phyloP scores from a whole-genome alignment of 2,329 filamentous ascomycete genomes.

The Sodiomyces alkalinus region DNA sequence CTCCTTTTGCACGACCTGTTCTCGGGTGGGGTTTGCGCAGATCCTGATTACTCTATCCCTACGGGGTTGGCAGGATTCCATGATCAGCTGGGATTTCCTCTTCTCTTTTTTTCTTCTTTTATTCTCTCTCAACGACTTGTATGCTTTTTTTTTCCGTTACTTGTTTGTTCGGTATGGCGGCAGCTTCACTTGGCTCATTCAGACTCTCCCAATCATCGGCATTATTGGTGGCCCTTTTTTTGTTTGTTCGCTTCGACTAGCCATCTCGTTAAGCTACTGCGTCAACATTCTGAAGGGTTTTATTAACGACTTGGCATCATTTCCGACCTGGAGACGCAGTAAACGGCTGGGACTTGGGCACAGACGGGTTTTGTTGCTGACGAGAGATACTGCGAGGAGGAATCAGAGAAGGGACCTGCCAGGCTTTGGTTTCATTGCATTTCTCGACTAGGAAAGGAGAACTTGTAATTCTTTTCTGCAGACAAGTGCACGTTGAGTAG shows the following conservation, averaged over 20 bases:
- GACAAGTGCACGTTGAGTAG: neutral
- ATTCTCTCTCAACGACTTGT: neutral
- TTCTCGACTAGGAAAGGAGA: neutral
- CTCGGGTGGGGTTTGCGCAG: constrained; percentile 5
- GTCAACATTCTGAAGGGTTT: neutral
- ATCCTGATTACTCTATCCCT: constrained; percentile 6
- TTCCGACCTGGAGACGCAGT: neutral
- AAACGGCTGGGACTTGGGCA: neutral
- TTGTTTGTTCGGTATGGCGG: neutral
- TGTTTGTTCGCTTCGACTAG: too few species aligned
- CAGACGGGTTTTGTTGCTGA: neutral
- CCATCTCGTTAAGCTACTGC: too few species aligned
- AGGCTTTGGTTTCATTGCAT: neutral
- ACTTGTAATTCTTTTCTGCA: neutral
- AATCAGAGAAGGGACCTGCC: neutral
- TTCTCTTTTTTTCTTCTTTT: neutral
- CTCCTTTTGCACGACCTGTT: constrained; percentile 8
- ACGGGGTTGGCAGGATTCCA: constrained; percentile 5
- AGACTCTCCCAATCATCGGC: too few species aligned
- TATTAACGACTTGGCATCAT: neutral
- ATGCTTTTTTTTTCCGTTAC: neutral
- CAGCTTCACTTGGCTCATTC: neutral
- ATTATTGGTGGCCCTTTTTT: too few species aligned
- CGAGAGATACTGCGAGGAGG: neutral
- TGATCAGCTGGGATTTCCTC: constrained; percentile 5